Evolutionary conservation across 768 basidiomycete species (phyloP).

Genomic region (Tricholomella constricta): DNA sequence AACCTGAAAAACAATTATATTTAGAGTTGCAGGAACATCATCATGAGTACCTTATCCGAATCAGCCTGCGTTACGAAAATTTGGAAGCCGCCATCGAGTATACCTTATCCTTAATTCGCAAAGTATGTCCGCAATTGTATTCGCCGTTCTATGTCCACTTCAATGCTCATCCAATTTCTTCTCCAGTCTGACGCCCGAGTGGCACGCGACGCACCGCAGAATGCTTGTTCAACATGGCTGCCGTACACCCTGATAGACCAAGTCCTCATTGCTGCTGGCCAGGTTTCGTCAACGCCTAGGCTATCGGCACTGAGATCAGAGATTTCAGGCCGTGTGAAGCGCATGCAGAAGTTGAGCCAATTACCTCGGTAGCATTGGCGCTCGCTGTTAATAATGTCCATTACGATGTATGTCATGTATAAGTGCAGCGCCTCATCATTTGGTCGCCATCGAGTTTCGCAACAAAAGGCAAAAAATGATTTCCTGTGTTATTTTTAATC

Average conservation of each 20-base stretch:
- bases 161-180: slow-evolving; percentile 14
- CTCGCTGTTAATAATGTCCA: not conserved
- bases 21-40: slow-evolving; percentile 58
- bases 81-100: slow-evolving; percentile 77
- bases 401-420: not conserved
- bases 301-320: slow-evolving; percentile 58
- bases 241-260: slow-evolving; percentile 86
- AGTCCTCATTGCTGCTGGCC: slow-evolving; percentile 65
- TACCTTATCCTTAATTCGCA: slow-evolving; percentile 68
- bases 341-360: slow-evolving; percentile 66
- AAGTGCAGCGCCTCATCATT: not conserved
- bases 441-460: not conserved
- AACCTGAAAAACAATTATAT: slow-evolving; percentile 1
- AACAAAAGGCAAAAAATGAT: too few species aligned
- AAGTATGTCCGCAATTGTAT: slow-evolving; percentile 44
- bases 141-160: slow-evolving; percentile 5
- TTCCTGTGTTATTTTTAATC: not conserved
- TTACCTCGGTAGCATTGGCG: slow-evolving; percentile 22
- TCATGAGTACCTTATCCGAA: slow-evolving; percentile 82
- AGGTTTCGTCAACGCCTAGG: slow-evolving; percentile 49
- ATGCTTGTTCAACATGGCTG: slow-evolving; percentile 70
- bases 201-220: slow-evolving; percentile 51
- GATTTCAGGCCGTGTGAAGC: slow-evolving; percentile 63
- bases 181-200: slow-evolving; percentile 55
- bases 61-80: slow-evolving; percentile 76